phyloP scores from a whole-genome alignment of 2,329 filamentous ascomycete genomes.

The Pseudocercospora cruenta region DNA sequence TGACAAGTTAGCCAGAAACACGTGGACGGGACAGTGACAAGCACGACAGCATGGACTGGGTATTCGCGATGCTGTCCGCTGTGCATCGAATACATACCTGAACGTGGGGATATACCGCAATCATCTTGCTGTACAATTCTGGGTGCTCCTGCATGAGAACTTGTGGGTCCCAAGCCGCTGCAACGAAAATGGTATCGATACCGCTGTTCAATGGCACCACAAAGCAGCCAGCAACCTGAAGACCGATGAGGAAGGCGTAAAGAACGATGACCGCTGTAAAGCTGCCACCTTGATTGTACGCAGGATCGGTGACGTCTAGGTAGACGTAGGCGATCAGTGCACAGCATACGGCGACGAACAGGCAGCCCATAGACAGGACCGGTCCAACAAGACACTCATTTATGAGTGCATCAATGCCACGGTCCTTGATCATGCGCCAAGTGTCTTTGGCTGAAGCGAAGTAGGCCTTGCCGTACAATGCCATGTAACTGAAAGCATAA shows the following conservation, averaged over 20 bases:
- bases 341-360: conserved; percentile 82
- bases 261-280: conserved; percentile 81
- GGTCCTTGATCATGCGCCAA: conserved; percentile 65
- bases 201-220: conserved; percentile 85
- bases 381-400: conserved; percentile 79
- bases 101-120: conserved; percentile 74
- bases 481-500: conserved; percentile 71
- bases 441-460: conserved; percentile 85
- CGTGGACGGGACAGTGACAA: conserved; percentile 1
- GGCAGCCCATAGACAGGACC: conserved; percentile 60
- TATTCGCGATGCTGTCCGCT: background rate
- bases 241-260: conserved; percentile 84
- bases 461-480: conserved; percentile 88
- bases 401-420: conserved; percentile 85
- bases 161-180: conserved; percentile 67
- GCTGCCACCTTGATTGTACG: conserved; percentile 69
- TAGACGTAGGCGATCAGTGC: conserved; percentile 86
- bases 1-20: conserved; percentile 9
- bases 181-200: conserved; percentile 91
- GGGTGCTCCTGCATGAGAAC: conserved; percentile 80
- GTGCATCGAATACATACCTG: conserved; percentile 13
- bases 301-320: conserved; percentile 76
- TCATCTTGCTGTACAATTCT: conserved; percentile 78
- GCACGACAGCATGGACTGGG: background rate
- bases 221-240: conserved; percentile 89